A percentile compares a stretch with the other conserved stretches of the same genome.
Conservation (phyloP, 2,329 filamentous ascomycete genomes). For the Aureobasidium zeae region DNA sequence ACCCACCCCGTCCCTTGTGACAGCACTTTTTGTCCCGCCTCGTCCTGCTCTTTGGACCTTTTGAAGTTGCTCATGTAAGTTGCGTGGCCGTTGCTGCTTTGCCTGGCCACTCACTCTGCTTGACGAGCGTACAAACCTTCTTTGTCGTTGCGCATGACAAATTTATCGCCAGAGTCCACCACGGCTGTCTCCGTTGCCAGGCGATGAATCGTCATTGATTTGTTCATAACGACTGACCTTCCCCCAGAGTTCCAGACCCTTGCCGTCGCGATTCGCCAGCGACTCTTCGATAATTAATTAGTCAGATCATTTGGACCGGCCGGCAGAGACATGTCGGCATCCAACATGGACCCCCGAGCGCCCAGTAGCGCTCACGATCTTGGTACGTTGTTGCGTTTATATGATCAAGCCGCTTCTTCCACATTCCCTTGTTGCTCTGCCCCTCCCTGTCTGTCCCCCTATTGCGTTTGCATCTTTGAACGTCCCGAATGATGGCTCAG, state of each 20-base stretch:
- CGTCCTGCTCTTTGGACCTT: background rate
- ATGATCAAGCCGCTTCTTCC: conserved; percentile 8
- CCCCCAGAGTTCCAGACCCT: conserved; percentile 15
- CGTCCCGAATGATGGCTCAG: conserved; percentile 1
- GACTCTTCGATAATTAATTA: conserved; percentile 14
- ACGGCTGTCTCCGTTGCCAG: conserved; percentile 2
- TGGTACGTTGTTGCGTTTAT: conserved; percentile 14
- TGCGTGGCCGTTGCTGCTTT: background rate
- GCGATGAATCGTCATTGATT: conserved; percentile 4
- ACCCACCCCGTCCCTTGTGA: conserved; percentile 1
- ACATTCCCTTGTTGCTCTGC: conserved; percentile 6
- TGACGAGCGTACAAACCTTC: conserved; percentile 5
- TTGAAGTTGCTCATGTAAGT: conserved; percentile 9
- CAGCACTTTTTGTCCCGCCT: background rate
- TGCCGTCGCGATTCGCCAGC: conserved; percentile 13
- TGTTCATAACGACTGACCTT: conserved; percentile 14
- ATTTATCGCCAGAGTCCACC: background rate
- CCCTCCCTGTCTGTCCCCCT: background rate
- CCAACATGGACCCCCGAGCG: conserved; percentile 6
- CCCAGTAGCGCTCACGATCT: conserved; percentile 14
- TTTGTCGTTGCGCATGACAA: conserved; percentile 11
- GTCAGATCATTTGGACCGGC: conserved; percentile 8
- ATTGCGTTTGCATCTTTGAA: background rate
- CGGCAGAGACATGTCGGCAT: conserved; percentile 14
- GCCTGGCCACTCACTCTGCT: background rate